Evolutionary conservation across 805 yeast genomes (phyloP).

Genomic region (Metahyphopichia silvanorum): DNA sequence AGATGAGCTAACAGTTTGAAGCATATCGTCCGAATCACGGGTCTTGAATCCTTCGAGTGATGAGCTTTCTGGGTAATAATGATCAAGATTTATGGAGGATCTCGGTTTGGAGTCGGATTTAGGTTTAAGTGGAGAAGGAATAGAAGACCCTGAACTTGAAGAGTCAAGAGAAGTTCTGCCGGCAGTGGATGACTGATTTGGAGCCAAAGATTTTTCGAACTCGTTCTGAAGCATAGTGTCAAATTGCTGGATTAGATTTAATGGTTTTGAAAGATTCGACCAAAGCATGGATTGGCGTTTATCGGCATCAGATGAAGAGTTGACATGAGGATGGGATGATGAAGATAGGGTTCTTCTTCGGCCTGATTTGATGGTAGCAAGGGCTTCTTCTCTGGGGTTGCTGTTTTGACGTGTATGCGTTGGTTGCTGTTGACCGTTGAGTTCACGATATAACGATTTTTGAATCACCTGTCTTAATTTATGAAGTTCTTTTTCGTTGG

Average conservation of each 20-base stretch:
- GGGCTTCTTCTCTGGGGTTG: constrained; percentile 25
- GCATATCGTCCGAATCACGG: constrained; percentile 27
- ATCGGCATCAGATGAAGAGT: background rate
- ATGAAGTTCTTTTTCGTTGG: constrained; percentile 48
- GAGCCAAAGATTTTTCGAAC: constrained; percentile 46
- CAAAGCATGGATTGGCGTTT: constrained; percentile 21
- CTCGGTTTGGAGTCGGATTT: constrained; percentile 13
- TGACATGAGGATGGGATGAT: constrained; percentile 2
- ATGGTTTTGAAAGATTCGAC: constrained; percentile 47
- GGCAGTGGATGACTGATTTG: constrained; percentile 4
- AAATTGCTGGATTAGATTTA: constrained; percentile 61
- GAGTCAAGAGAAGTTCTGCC: constrained; percentile 25
- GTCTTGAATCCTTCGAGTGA: background rate
- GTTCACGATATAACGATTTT: constrained; percentile 40
- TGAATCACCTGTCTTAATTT: constrained; percentile 48
- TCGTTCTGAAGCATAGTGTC: constrained; percentile 66
- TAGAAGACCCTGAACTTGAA: constrained; percentile 16
- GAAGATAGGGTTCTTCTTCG: constrained; percentile 13
- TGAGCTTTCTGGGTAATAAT: constrained; percentile 1
- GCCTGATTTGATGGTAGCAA: constrained; percentile 26
- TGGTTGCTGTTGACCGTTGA: constrained; percentile 15
- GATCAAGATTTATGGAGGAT: constrained; percentile 8
- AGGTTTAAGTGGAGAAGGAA: constrained; percentile 22
- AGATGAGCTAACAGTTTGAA: constrained; percentile 38
- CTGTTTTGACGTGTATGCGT: constrained; percentile 12